A percentile compares a stretch with the other conserved stretches of the same genome.
Conservation (phyloP, 768 basidiomycete genomes). For the Porphyrellus cyaneotinctus region DNA sequence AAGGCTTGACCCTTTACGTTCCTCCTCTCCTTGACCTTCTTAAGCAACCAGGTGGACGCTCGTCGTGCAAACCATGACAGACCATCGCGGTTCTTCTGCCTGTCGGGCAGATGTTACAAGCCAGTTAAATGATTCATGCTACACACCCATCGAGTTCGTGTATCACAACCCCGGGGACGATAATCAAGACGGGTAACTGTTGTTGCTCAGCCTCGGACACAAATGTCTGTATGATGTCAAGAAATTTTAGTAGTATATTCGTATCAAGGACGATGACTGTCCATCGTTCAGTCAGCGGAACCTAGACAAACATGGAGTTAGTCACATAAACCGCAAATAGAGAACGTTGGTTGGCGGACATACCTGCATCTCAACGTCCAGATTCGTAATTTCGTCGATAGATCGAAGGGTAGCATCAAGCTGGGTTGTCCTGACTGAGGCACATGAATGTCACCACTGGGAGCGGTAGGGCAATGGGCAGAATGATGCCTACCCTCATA, state of each 20-base stretch:
- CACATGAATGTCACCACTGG: background rate
- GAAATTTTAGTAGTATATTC: conserved; percentile 68
- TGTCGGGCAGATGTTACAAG: conserved; percentile 10
- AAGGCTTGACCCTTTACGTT: conserved; percentile 58
- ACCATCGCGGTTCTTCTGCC: conserved; percentile 38
- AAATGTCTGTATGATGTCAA: conserved; percentile 62
- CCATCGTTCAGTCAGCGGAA: conserved; percentile 38
- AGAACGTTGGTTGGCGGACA: conserved; percentile 13
- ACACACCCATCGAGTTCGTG: conserved; percentile 72
- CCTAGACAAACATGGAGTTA: conserved; percentile 26
- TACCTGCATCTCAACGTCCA: conserved; percentile 75
- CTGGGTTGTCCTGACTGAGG: conserved; percentile 9
- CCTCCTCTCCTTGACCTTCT: conserved; percentile 53
- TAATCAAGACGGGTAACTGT: conserved; percentile 49
- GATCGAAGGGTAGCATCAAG: conserved; percentile 42
- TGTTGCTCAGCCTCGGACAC: conserved; percentile 54
- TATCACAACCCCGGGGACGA: conserved; percentile 74
- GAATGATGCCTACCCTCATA: conserved; percentile 10
- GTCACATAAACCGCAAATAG: background rate
- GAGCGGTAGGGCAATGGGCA: background rate
- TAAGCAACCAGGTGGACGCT: conserved; percentile 65
- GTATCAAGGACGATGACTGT: conserved; percentile 69
- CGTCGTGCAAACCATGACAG: conserved; percentile 64
- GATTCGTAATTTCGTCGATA: conserved; percentile 54
- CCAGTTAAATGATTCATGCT: conserved; percentile 1